Base-by-base conservation (phyloP, 1,284 basidiomycete species). In the Apiotrichum gracile region DNA sequence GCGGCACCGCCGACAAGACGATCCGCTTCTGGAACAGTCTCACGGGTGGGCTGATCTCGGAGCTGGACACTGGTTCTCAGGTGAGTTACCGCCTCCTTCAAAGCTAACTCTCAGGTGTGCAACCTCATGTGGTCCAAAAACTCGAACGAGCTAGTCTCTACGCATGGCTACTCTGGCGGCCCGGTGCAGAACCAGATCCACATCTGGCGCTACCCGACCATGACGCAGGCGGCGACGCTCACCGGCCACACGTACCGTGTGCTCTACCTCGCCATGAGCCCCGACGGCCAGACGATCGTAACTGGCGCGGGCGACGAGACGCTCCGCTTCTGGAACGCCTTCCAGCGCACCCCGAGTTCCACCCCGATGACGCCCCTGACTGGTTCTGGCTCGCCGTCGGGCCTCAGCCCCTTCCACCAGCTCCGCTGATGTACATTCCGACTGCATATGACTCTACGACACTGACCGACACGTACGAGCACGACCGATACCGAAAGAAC, bases 291-390 rank as follows among this genome's bases (percentile, higher is more conserved):
- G 77, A 97, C 91, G 10, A 97, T 97, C 61, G 96, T 97, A 25
- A 97, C 93, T 0, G 94, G 94, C 4, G 93, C 96, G 0, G 94
- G 96, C 1, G 94, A 98, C 74, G 94, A 98, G 77, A 98, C 96
- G 16, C 77, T 98, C 46, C 78, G 89, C 55, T 97, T 98, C 76
- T 97, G 94, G 94, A 92, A 91, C 69, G 91, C 90, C 0, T 91
- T 88, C 73, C 87, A 85, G 52, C 43, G 51, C 35, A 47, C 24
- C 24, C 44, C 26, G 24, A n/a, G 24, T 19, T 26, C 26, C 22
- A 39, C 19, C 5, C 37, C 44, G 5, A 38, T 21, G 37, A 19
- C 35, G 12, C 14, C 17, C 14, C 34, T 47, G n/a, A 13, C 25
- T 9, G 35, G 24, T 26, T 22, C 24, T 21, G 39, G 21, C 3